Evolutionary conservation across 306 rosid genomes (phyloP).

Genomic region (Clitoria ternatea): DNA sequence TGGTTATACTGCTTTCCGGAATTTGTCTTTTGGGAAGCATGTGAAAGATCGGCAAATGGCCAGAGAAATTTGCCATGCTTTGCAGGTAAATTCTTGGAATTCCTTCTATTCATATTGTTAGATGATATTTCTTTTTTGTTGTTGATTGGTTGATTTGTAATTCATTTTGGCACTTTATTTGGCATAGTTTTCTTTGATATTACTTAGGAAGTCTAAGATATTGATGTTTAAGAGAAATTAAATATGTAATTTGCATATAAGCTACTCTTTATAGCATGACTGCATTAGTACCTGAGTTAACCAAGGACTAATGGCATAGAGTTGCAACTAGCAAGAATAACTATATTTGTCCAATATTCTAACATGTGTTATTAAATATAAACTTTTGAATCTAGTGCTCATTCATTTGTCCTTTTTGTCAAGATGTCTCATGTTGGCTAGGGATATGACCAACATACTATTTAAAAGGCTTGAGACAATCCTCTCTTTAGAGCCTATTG

Average conservation of each 20-base stretch:
- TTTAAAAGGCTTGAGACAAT: no score
- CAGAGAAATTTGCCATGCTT: slow-evolving; percentile 63
- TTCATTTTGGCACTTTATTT: not conserved
- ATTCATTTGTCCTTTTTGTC: not conserved
- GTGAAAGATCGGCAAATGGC: slow-evolving; percentile 76
- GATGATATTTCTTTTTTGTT: slow-evolving; percentile 2
- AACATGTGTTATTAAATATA: not conserved
- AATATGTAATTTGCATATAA: not conserved
- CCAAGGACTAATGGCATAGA: not conserved
- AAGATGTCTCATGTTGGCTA: no score
- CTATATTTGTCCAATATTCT: not conserved
- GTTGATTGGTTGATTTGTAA: not conserved
- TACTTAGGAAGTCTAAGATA: not conserved
- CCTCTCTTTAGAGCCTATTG: no score
- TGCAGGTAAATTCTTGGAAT: slow-evolving; percentile 57
- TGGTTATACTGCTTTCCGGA: slow-evolving; percentile 86
- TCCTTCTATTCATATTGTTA: not conserved
- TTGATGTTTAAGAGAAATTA: slow-evolving; percentile 3
- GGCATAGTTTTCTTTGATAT: not conserved
- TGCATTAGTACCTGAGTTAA: not conserved
- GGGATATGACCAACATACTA: no score
- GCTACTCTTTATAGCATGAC: not conserved
- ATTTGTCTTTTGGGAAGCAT: slow-evolving; percentile 75
- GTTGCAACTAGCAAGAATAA: not conserved
- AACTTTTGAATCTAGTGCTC: not conserved